These are phyloP conservation scores for Cercospora zeae-maydis DNA, from an alignment of 2,329 filamentous ascomycete species.

Conservation along the genomic window DNA sequence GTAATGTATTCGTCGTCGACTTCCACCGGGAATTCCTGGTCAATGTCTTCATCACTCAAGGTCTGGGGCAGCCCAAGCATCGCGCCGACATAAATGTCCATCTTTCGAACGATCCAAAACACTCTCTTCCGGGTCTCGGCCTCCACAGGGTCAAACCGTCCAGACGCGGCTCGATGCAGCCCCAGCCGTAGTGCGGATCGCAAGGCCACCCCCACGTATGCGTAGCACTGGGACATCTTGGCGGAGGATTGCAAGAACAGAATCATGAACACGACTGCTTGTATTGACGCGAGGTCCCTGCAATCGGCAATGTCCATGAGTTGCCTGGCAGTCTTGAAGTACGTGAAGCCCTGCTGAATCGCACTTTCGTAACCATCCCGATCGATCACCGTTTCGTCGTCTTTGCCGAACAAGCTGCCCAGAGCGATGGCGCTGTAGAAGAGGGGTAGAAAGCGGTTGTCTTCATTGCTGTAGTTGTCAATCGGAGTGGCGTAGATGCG, in stretches of 20 bases:
- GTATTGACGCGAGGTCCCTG: constrained; percentile 48
- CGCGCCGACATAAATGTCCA: constrained; percentile 53
- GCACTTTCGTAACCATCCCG: constrained; percentile 44
- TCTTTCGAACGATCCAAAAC: constrained; percentile 51
- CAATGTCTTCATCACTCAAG: constrained; percentile 56
- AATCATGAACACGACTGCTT: constrained; percentile 54
- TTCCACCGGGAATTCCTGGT: constrained; percentile 84
- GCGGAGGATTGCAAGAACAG: constrained; percentile 52
- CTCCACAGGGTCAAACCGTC: constrained; percentile 48
- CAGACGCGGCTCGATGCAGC: constrained; percentile 48
- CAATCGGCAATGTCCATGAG: constrained; percentile 53
- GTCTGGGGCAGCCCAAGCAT: constrained; percentile 50
- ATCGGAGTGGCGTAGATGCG: constrained; percentile 67
- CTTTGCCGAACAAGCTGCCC: constrained; percentile 47
- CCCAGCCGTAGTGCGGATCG: constrained; percentile 52
- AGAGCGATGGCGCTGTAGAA: constrained; percentile 49
- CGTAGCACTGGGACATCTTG: constrained; percentile 52
- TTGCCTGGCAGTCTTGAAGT: constrained; percentile 48
- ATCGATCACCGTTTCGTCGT: constrained; percentile 37
- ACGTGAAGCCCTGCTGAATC: constrained; percentile 50
- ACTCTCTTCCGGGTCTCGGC: constrained; percentile 49
- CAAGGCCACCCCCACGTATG: constrained; percentile 51
- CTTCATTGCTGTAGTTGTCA: constrained; percentile 45
- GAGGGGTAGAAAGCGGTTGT: constrained; percentile 48
- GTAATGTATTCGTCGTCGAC: constrained; percentile 63